A percentile compares a stretch with the other conserved stretches of the same genome.
phyloP scores from a whole-genome alignment of 257 asterid species.

The Ilex aquifolium region DNA sequence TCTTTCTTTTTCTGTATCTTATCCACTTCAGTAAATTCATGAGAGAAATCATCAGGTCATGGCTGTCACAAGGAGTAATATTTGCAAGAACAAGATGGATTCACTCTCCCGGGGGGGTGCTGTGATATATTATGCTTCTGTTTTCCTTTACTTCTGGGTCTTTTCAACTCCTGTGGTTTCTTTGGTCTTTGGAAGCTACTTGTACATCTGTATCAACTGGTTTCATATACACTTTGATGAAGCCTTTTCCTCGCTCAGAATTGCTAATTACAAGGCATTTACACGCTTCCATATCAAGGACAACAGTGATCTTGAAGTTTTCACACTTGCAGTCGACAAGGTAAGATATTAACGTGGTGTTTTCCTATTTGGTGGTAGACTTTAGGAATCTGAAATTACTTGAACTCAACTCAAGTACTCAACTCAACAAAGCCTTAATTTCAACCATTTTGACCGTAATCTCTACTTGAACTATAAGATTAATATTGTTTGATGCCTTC shows the following conservation, averaged over 20 bases:
- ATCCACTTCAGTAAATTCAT: too few species aligned
- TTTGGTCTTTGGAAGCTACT: conserved; percentile 89
- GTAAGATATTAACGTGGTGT: conserved; percentile 20
- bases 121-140: conserved; percentile 79
- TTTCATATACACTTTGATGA: conserved; percentile 54
- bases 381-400: too few species aligned
- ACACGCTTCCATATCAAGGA: conserved; percentile 74
- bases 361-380: not conserved
- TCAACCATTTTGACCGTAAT: too few species aligned
- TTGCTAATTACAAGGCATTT: conserved; percentile 91
- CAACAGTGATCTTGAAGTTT: conserved; percentile 81
- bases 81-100: conserved; percentile 85
- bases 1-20: not conserved
- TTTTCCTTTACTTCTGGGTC: conserved; percentile 96
- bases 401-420: too few species aligned
- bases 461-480: too few species aligned
- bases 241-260: conserved; percentile 95
- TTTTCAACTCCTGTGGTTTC: conserved; percentile 95
- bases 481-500: too few species aligned
- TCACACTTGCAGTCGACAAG: conserved; percentile 93
- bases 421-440: too few species aligned
- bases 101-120: conserved; percentile 79
- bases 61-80: conserved; percentile 84
- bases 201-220: conserved; percentile 91
- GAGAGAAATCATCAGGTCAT: conserved; percentile 48